Evolutionary conservation across 2,329 filamentous ascomycete genomes (phyloP).

Genomic region (Hymenoscyphus scutula): DNA sequence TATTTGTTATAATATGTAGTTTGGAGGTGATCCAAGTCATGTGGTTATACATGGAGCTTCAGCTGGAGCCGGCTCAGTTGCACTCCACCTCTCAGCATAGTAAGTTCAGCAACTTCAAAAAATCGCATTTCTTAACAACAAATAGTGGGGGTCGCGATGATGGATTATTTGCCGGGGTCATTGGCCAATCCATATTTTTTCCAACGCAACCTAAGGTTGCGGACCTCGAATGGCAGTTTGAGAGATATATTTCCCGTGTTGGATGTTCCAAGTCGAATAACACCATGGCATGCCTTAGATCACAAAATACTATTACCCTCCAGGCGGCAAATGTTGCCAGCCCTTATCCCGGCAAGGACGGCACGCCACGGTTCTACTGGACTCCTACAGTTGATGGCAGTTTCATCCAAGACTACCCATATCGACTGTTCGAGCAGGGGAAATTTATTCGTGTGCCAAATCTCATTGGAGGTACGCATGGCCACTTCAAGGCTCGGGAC

Average conservation of each 20-base stretch:
- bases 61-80: conserved; percentile 47
- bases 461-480: conserved; percentile 38
- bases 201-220: conserved; percentile 40
- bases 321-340: conserved; percentile 39
- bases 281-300: conserved; percentile 40
- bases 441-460: conserved; percentile 42
- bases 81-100: conserved; percentile 37
- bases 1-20: conserved; percentile 25
- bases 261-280: conserved; percentile 34
- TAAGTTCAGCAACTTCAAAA: conserved; percentile 8
- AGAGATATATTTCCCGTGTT: conserved; percentile 36
- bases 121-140: neutral
- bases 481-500: neutral
- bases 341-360: conserved; percentile 39
- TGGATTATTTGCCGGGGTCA: conserved; percentile 30
- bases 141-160: conserved; percentile 31
- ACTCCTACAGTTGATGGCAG: conserved; percentile 43
- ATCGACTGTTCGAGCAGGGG: conserved; percentile 37
- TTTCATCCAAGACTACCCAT: conserved; percentile 41
- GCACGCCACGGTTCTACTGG: conserved; percentile 41
- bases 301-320: conserved; percentile 38
- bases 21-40: conserved; percentile 45
- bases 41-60: conserved; percentile 49
- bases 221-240: conserved; percentile 43
- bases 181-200: conserved; percentile 40